Evolutionary conservation across 2,329 filamentous ascomycete species (phyloP), one percentile per base, ranked within the genome.

Genomic region (Grosmannia penicillata): DNA sequence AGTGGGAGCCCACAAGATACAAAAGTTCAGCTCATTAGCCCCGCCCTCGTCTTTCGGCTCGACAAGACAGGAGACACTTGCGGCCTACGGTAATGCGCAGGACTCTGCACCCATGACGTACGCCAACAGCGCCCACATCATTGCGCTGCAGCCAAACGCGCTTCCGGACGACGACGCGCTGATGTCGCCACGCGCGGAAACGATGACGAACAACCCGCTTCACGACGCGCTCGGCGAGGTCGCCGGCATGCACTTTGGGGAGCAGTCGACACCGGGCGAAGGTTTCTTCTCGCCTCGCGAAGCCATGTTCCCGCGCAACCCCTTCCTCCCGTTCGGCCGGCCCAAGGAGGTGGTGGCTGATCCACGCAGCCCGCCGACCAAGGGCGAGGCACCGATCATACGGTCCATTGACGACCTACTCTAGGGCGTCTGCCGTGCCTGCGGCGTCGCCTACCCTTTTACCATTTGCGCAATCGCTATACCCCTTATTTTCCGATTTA

Each of bases 331-430:
- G 3, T 72, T 73, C 45, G 64, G 61, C 32, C 62, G 65, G 27
- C 70, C 69, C 10, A 49, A 60, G 3, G 65, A 70, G 43, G 57
- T 63, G 43, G 57, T 63, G 10, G 65, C 63, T 13, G 80, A 87
- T 52, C 82, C 82, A 13, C 63, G 82, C 48, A 86, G 81, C 53
- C 82, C 82, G 14, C 78, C 80, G 1, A 82, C 78, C 11, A 74
- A 72, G 50, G 81, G 82, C 28, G 78, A 81, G 53, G 75, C 74
- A 41, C 79, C 82, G 4, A 86, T 89, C 43, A 74, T 77, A 37
- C 68, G 82, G 40, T 86, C 78, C 42, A 89, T 89, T 50, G 78
- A 83, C 53, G 81, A 86, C 51, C 64, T 85, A 37, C 62, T 87
- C 56, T 86, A 66, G 27, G 3, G 17, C 21, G 15, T 6, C 18